These are phyloP conservation scores for Tuber brumale DNA, from an alignment of 495 filamentous ascomycete genomes.

Conservation along the genomic window DNA sequence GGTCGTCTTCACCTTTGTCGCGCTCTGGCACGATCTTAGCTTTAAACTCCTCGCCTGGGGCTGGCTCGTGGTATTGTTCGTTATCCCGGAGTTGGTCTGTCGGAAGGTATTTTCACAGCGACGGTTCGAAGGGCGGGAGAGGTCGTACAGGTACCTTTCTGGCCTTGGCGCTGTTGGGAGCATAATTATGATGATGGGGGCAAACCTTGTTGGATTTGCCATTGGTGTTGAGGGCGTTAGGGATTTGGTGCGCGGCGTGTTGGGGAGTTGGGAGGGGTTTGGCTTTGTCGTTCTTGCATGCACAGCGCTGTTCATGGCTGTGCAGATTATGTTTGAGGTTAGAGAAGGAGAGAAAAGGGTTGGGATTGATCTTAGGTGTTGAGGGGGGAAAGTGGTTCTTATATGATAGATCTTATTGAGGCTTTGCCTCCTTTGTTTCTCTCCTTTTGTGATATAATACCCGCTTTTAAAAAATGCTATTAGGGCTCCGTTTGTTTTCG, in stretches of 20 bases:
- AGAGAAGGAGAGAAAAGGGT: constrained; percentile 71
- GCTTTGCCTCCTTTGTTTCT: background rate
- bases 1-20: constrained; percentile 93
- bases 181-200: constrained; percentile 89
- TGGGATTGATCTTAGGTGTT: constrained; percentile 85
- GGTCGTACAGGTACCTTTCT: constrained; percentile 68
- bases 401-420: background rate
- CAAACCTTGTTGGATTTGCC: constrained; percentile 91
- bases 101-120: constrained; percentile 61
- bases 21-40: constrained; percentile 96
- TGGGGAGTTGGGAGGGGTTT: constrained; percentile 49
- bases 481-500: background rate
- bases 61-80: constrained; percentile 89
- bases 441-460: background rate
- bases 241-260: constrained; percentile 59
- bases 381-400: background rate
- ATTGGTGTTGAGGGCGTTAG: constrained; percentile 82
- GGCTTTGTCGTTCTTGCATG: constrained; percentile 67
- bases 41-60: constrained; percentile 91
- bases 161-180: constrained; percentile 82
- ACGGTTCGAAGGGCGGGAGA: constrained; percentile 61
- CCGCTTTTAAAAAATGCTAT: background rate
- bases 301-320: constrained; percentile 68
- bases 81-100: constrained; percentile 77
- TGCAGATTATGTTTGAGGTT: constrained; percentile 95